phyloP scores from a whole-genome alignment of 2,329 filamentous ascomycete genomes.

The Aspergillus vadensis region DNA sequence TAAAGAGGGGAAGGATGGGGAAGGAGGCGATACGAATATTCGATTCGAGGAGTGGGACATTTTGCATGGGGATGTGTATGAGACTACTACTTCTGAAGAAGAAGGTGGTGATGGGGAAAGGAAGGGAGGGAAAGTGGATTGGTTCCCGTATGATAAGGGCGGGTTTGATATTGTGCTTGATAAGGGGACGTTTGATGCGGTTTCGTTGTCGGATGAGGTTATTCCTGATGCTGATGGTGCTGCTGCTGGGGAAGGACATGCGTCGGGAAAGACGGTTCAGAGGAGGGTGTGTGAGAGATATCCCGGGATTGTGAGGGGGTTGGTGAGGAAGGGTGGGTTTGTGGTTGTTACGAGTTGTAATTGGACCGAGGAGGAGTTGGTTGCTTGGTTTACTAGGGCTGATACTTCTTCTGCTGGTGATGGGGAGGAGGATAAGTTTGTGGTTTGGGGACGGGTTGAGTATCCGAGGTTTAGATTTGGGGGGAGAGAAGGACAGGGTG shows the following conservation, averaged over 20 bases:
- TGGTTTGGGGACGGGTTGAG: constrained; percentile 67
- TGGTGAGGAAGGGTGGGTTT: constrained; percentile 71
- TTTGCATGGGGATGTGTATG: constrained; percentile 39
- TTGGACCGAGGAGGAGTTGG: constrained; percentile 90
- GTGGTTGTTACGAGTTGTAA: constrained; percentile 94
- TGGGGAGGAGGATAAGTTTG: constrained; percentile 50
- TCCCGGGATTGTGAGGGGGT: constrained; percentile 63
- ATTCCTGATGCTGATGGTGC: constrained; percentile 2
- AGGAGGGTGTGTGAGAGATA: constrained; percentile 75
- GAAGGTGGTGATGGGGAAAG: too few relatives aligned
- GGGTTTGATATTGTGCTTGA: constrained; percentile 94
- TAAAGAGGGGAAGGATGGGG: constrained; percentile 26
- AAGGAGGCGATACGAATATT: constrained; percentile 32
- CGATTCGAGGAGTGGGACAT: constrained; percentile 67
- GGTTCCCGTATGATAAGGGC: constrained; percentile 43
- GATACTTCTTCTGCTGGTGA: constrained; percentile 25
- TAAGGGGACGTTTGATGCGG: constrained; percentile 97
- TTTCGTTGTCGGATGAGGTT: constrained; percentile 63
- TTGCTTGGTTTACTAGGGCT: constrained; percentile 68
- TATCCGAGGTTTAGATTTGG: constrained; percentile 91
- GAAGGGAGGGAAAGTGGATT: constrained; percentile 25
- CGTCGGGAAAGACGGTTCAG: constrained; percentile 33
- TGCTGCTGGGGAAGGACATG: neutral
- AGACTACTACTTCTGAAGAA: constrained; percentile 9
- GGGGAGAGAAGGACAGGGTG: constrained; percentile 82